Conservation (phyloP, 2,329 filamentous ascomycete species). For the Fusarium xylarioides region DNA sequence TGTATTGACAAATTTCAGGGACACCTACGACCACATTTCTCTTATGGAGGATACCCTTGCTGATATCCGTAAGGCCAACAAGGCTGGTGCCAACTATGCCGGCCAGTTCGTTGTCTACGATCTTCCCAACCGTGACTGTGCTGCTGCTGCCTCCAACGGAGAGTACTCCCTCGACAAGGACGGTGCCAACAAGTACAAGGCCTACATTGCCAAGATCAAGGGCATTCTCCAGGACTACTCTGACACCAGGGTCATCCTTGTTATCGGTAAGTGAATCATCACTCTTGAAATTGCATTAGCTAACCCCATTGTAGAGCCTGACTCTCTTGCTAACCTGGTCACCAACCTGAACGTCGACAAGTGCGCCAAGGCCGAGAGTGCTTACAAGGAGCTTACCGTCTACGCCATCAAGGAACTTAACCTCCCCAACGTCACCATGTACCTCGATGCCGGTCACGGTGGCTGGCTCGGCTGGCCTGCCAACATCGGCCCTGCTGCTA, state of each 20-base stretch:
- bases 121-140: slow-evolving; percentile 67
- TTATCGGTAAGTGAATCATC: slow-evolving; percentile 49
- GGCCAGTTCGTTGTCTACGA: slow-evolving; percentile 66
- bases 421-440: slow-evolving; percentile 66
- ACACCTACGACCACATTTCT: slow-evolving; percentile 59
- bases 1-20: slow-evolving; percentile 47
- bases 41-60: slow-evolving; percentile 56
- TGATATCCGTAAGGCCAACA: slow-evolving; percentile 53
- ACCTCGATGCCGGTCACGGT: slow-evolving; percentile 66
- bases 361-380: slow-evolving; percentile 57
- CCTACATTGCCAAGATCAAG: slow-evolving; percentile 62
- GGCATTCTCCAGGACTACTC: slow-evolving; percentile 53
- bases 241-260: slow-evolving; percentile 54
- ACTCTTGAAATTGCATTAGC: fast-evolving
- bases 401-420: slow-evolving; percentile 63
- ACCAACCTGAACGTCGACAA: slow-evolving; percentile 63
- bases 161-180: slow-evolving; percentile 61
- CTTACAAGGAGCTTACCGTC: slow-evolving; percentile 59
- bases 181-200: slow-evolving; percentile 64
- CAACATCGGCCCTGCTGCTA: slow-evolving; percentile 60
- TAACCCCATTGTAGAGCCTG: slow-evolving; percentile 54
- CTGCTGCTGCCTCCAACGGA: slow-evolving; percentile 65
- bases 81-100: slow-evolving; percentile 52
- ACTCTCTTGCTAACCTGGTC: slow-evolving; percentile 67
- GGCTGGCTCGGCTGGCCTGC: slow-evolving; percentile 68